Conservation (phyloP, 2,329 filamentous ascomycete species). For the Colletotrichum liaoningense region DNA sequence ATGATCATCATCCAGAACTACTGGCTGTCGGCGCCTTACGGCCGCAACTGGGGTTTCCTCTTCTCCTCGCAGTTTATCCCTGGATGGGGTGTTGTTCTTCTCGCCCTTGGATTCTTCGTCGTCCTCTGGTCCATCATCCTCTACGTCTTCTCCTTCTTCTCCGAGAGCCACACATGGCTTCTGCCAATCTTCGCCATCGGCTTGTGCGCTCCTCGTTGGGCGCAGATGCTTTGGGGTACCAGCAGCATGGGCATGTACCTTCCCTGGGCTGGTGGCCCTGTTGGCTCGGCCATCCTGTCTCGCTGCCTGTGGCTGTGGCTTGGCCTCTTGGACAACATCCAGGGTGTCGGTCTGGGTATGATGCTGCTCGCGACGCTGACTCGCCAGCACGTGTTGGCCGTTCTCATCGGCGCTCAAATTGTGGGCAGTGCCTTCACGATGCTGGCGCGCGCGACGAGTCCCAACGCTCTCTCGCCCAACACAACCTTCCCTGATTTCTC, state of each 20-base stretch:
- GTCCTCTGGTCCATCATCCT: slow-evolving; percentile 66
- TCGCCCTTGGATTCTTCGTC: slow-evolving; percentile 66
- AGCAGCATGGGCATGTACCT: slow-evolving; percentile 70
- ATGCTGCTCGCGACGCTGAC: slow-evolving; percentile 74
- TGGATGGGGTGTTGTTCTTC: slow-evolving; percentile 66
- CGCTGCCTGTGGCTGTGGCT: slow-evolving; percentile 72
- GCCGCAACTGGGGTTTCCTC: slow-evolving; percentile 74
- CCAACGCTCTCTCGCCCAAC: slow-evolving; percentile 70
- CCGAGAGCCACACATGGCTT: slow-evolving; percentile 72
- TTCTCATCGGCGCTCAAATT: slow-evolving; percentile 70
- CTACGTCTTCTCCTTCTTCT: slow-evolving; percentile 63
- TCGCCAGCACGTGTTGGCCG: slow-evolving; percentile 72
- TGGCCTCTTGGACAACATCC: slow-evolving; percentile 72
- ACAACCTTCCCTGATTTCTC: slow-evolving; percentile 72
- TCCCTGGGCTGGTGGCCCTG: slow-evolving; percentile 69
- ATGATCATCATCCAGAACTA: slow-evolving; percentile 75
- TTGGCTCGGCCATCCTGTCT: slow-evolving; percentile 64
- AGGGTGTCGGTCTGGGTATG: slow-evolving; percentile 76
- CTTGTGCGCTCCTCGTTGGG: slow-evolving; percentile 74
- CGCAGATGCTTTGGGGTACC: slow-evolving; percentile 75
- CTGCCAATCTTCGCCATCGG: slow-evolving; percentile 76
- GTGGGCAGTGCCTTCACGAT: slow-evolving; percentile 73
- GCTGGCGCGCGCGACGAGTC: slow-evolving; percentile 68
- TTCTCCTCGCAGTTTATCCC: slow-evolving; percentile 68
- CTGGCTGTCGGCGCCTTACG: slow-evolving; percentile 74